Conservation (phyloP, 2,329 filamentous ascomycete genomes). For the Colletotrichum spaethianum region DNA sequence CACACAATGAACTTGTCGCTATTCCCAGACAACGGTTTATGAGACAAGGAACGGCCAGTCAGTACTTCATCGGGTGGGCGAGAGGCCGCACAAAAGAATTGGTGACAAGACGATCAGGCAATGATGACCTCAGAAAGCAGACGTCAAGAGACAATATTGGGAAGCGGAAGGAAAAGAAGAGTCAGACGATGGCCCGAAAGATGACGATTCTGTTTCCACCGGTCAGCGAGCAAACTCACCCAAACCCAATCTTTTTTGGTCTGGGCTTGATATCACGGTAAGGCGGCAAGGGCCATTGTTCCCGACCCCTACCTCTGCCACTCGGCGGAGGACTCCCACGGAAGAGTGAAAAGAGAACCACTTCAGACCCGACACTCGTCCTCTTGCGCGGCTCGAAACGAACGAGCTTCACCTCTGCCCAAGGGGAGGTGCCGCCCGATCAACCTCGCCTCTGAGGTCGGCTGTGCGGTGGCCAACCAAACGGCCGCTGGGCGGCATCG, state of each 20-base stretch:
- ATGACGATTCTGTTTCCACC: conserved; percentile 42
- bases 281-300: conserved; percentile 30
- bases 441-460: conserved; percentile 19
- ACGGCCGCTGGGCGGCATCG: conserved; percentile 35
- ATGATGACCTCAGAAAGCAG: conserved; percentile 29
- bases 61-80: conserved; percentile 7
- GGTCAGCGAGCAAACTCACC: conserved; percentile 15
- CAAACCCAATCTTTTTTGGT: conserved; percentile 31
- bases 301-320: conserved; percentile 27
- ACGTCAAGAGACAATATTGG: background rate
- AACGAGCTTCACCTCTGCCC: conserved; percentile 12
- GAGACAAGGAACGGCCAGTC: conserved; percentile 20
- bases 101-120: conserved; percentile 21
- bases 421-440: conserved; percentile 27
- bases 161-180: conserved; percentile 10
- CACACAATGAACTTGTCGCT: conserved; percentile 35
- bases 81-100: conserved; percentile 33
- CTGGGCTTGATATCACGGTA: conserved; percentile 19
- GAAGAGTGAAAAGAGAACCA: background rate
- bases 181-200: conserved; percentile 35
- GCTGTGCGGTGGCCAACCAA: conserved; percentile 40
- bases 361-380: background rate
- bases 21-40: conserved; percentile 11
- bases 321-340: conserved; percentile 32
- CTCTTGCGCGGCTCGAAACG: conserved; percentile 31